Evolutionary conservation across 768 basidiomycete species (phyloP).

Genomic region (Lactifluus pinguis): DNA sequence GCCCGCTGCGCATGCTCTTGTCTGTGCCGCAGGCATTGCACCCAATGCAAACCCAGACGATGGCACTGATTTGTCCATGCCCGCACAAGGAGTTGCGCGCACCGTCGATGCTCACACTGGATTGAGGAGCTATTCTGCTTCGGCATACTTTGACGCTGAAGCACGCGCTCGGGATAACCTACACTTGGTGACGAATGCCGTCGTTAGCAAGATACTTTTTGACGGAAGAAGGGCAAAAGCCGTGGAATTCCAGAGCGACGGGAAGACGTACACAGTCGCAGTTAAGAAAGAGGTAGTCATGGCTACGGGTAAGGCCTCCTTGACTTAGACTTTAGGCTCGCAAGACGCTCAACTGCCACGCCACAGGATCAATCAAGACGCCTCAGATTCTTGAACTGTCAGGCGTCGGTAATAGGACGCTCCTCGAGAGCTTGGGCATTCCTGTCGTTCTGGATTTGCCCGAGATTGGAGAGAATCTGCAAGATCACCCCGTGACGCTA

Average conservation of each 20-base stretch:
- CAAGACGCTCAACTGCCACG: neutral
- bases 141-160: constrained; percentile 13
- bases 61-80: constrained; percentile 16
- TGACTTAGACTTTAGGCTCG: neutral
- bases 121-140: constrained; percentile 12
- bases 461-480: constrained; percentile 17
- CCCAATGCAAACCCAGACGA: constrained; percentile 15
- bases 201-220: constrained; percentile 9
- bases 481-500: constrained; percentile 18
- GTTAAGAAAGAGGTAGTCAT: constrained; percentile 14
- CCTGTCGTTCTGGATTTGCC: constrained; percentile 18
- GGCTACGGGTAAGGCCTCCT: constrained; percentile 5
- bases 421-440: constrained; percentile 13
- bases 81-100: constrained; percentile 14
- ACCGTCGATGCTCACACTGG: constrained; percentile 11
- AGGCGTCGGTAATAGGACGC: constrained; percentile 11
- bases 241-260: constrained; percentile 11
- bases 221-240: constrained; percentile 8
- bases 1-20: constrained; percentile 14
- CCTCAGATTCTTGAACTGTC: constrained; percentile 19
- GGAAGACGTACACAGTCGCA: constrained; percentile 7
- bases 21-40: constrained; percentile 4
- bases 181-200: constrained; percentile 12
- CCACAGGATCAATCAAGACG: constrained; percentile 15
- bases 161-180: constrained; percentile 6